Evolutionary conservation across 805 yeast genomes (phyloP).

Genomic region (Yamadazyma scolyti): DNA sequence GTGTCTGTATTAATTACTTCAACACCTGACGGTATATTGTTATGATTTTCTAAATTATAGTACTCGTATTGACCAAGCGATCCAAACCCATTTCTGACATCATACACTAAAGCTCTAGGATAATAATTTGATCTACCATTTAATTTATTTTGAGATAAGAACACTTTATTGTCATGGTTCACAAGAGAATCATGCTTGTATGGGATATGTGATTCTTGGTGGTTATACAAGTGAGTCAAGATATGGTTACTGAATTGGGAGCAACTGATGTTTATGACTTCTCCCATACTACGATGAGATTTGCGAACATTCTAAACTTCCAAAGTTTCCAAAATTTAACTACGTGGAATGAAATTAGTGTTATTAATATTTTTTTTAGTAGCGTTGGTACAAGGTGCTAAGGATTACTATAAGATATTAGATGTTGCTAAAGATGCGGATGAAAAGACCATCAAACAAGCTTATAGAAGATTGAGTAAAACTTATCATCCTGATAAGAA

Average conservation of each 20-base stretch:
- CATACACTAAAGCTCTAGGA: slow-evolving; percentile 87
- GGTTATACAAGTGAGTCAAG: slow-evolving; percentile 76
- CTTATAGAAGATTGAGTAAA: slow-evolving; percentile 76
- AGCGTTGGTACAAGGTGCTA: slow-evolving; percentile 18
- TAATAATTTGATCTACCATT: slow-evolving; percentile 47
- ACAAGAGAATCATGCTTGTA: slow-evolving; percentile 46
- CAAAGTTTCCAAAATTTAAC: neutral
- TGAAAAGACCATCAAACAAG: slow-evolving; percentile 80
- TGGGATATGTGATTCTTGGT: slow-evolving; percentile 67
- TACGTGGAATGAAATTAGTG: slow-evolving; percentile 4
- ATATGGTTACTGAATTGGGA: slow-evolving; percentile 75
- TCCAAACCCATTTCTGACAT: slow-evolving; percentile 73
- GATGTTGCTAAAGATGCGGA: slow-evolving; percentile 68
- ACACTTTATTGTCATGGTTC: slow-evolving; percentile 43
- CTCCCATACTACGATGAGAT: too few relatives aligned
- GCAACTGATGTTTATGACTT: slow-evolving; percentile 7
- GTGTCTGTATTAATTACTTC: slow-evolving; percentile 30
- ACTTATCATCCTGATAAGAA: slow-evolving; percentile 96
- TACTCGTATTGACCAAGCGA: slow-evolving; percentile 56
- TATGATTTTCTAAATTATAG: slow-evolving; percentile 14
- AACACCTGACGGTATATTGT: neutral
- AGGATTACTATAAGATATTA: slow-evolving; percentile 57
- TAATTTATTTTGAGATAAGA: slow-evolving; percentile 17
- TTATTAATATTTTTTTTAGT: slow-evolving; percentile 5
- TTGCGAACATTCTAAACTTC: too few relatives aligned